Evolutionary conservation across 1,284 basidiomycete genomes (phyloP), one percentile per base, ranked within the genome.

Genomic region (Austropuccinia psidii): DNA sequence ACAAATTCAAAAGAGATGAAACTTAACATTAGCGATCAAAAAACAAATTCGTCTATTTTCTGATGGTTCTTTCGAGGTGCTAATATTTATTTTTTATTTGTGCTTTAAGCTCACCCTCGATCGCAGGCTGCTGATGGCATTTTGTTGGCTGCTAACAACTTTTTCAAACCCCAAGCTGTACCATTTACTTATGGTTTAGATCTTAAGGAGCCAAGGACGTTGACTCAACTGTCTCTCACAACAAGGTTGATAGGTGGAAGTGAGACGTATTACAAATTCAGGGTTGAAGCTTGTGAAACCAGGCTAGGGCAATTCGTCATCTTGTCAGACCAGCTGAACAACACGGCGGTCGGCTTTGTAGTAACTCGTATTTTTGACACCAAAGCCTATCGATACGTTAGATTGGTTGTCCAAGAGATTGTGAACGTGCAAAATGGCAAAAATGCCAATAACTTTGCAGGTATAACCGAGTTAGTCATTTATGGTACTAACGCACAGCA

Each of bases 321-420:
- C 9, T 21, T 61, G 11, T 27, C 45, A n/a, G 24, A 61, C 24
- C 39, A 45, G 8, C 31, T 29, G 2, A 45, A 61, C 24, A 61
- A 61, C 39, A 61, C 58, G 7, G 39, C 39, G 15, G 58, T 61
- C 33, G 58, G 58, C 33, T 61, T 61, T n/a, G 58, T 61, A n/a
- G n/a, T n/a, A n/a, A n/a, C n/a, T n/a, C n/a, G n/a, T n/a, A n/a
- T n/a, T n/a, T n/a, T n/a, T n/a, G n/a, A n/a, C n/a, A n/a, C n/a
- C n/a, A n/a, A n/a, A n/a, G n/a, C n/a, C n/a, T n/a, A n/a, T n/a
- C n/a, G n/a, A n/a, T n/a, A n/a, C n/a, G n/a, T n/a, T n/a, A n/a
- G n/a, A n/a, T n/a, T n/a, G n/a, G n/a, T n/a, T n/a, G n/a, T n/a
- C n/a, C n/a, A n/a, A n/a, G n/a, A n/a, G n/a, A n/a, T n/a, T n/a